A percentile compares a stretch with the other conserved stretches of the same genome.
These are phyloP conservation scores for Arabidopsis suecica DNA, from an alignment of 345 rosid genomes.

Conservation along the genomic window DNA sequence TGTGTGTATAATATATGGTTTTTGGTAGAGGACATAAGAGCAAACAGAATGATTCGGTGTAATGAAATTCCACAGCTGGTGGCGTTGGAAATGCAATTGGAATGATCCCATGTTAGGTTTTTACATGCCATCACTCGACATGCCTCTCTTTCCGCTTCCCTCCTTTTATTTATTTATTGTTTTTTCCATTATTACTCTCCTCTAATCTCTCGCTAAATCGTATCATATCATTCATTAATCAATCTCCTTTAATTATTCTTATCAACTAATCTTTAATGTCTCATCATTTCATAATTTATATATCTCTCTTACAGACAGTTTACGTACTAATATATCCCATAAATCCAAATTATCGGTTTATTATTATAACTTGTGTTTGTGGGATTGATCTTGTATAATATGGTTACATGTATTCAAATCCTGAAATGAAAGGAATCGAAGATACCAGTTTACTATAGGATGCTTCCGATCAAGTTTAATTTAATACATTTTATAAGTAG, in stretches of 20 bases:
- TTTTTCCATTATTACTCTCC: conserved; percentile 15
- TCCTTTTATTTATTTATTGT: not conserved
- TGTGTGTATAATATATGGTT: not conserved
- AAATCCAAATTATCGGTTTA: not conserved
- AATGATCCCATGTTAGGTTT: no score
- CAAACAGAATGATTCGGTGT: conserved; percentile 45
- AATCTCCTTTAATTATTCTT: conserved; percentile 12
- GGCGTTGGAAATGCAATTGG: no score
- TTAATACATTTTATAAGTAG: no score
- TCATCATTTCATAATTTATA: not conserved
- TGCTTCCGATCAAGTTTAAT: no score
- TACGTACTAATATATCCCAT: not conserved
- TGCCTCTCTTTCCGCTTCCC: no score
- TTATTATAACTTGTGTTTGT: not conserved
- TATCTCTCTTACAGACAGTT: not conserved
- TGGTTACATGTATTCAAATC: not conserved
- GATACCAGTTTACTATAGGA: not conserved
- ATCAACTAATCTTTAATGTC: not conserved
- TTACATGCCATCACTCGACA: no score
- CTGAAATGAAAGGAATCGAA: not conserved
- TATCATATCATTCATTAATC: conserved; percentile 4
- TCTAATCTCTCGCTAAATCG: conserved; percentile 28
- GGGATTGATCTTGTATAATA: not conserved
- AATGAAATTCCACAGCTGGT: conserved; percentile 21
- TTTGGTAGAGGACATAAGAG: conserved; percentile 35